phyloP scores from a whole-genome alignment of 1,284 basidiomycete genomes.

The Fistulinella cinereoalba region DNA sequence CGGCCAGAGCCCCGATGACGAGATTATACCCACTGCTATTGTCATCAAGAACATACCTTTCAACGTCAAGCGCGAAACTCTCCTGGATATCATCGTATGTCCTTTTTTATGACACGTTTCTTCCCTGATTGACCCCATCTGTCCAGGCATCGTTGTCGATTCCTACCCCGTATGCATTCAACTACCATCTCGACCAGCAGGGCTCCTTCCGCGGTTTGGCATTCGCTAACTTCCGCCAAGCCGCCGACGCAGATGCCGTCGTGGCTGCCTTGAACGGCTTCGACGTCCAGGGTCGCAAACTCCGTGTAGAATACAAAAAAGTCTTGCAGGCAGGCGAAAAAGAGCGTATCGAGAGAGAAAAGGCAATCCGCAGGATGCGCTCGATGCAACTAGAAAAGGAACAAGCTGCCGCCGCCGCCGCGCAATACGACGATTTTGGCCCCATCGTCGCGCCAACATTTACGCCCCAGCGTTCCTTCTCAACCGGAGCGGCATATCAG shows the following conservation, averaged over 20 bases:
- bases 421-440: constrained; percentile 69
- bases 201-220: constrained; percentile 97
- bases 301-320: constrained; percentile 99
- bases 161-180: constrained; percentile 99
- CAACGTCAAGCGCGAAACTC: constrained; percentile 93
- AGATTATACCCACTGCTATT: constrained; percentile 98
- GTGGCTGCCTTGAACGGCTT: constrained; percentile 94
- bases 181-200: constrained; percentile 93
- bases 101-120: constrained; percentile 13
- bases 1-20: constrained; percentile 67
- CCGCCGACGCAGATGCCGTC: constrained; percentile 91
- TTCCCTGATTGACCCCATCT: constrained; percentile 14
- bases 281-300: constrained; percentile 96
- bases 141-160: constrained; percentile 84
- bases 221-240: constrained; percentile 96
- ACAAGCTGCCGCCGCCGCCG: constrained; percentile 36
- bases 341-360: constrained; percentile 98
- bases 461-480: constrained; percentile 60
- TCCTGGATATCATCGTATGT: constrained; percentile 93
- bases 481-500: constrained; percentile 56
- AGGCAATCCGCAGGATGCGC: constrained; percentile 97
- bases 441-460: constrained; percentile 48
- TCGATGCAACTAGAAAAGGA: constrained; percentile 92
- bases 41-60: constrained; percentile 99
- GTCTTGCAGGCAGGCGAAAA: constrained; percentile 98